Conservation (phyloP, 1,284 basidiomycete species). For the Puccinia brachypodii region DNA sequence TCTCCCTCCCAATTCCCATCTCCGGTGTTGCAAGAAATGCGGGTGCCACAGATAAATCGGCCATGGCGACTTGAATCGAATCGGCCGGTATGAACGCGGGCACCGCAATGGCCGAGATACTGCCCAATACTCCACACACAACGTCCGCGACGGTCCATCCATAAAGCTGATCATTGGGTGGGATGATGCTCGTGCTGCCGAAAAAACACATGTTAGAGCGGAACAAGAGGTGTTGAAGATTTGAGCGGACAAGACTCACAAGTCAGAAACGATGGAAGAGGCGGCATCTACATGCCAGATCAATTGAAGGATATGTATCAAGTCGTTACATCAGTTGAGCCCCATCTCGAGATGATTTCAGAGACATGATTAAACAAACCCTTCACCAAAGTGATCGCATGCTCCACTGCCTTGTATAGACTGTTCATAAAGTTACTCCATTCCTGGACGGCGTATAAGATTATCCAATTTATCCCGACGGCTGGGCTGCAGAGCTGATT, state of each 20-base stretch:
- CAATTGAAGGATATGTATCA: neutral
- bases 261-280: slow-evolving; percentile 33
- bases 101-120: slow-evolving; percentile 22
- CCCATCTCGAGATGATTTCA: neutral
- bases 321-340: neutral
- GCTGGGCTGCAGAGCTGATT: slow-evolving; percentile 42
- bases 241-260: slow-evolving; percentile 9
- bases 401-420: slow-evolving; percentile 33
- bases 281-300: slow-evolving; percentile 13
- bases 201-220: no score
- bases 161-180: slow-evolving; percentile 14
- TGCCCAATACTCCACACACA: slow-evolving; percentile 33
- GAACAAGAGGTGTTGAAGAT: no score
- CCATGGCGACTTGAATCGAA: slow-evolving; percentile 5
- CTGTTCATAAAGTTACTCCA: slow-evolving; percentile 47
- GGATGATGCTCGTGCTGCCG: slow-evolving; percentile 9
- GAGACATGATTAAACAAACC: neutral
- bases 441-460: slow-evolving; percentile 42
- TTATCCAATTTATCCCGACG: slow-evolving; percentile 45
- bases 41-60: neutral
- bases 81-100: slow-evolving; percentile 37
- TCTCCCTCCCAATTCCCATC: neutral
- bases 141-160: slow-evolving; percentile 28
- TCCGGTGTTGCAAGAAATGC: neutral
- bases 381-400: slow-evolving; percentile 30